These are phyloP conservation scores for Xylaria sp. DNA, from an alignment of 2,329 filamentous ascomycete genomes.

Conservation along the genomic window DNA sequence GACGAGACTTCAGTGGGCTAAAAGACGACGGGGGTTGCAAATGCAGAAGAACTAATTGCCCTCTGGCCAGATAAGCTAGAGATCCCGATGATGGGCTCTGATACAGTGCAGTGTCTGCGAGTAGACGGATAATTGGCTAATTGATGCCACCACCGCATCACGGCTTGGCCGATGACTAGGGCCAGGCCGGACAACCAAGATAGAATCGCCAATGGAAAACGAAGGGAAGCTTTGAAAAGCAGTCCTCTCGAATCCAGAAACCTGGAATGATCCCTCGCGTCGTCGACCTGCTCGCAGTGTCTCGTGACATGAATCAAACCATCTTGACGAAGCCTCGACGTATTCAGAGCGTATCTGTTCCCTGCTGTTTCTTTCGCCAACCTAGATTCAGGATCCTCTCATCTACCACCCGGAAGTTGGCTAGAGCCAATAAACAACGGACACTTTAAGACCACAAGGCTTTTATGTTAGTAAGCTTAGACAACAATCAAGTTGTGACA, in stretches of 20 bases:
- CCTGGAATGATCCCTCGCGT: constrained; percentile 4
- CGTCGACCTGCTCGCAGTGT: not conserved
- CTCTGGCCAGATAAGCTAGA: constrained; percentile 12
- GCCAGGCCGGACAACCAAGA: constrained; percentile 9
- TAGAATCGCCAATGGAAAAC: constrained; percentile 7
- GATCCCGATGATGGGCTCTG: not conserved
- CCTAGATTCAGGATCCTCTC: no score
- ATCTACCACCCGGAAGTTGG: not conserved
- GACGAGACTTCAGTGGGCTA: constrained; percentile 4
- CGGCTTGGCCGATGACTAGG: constrained; percentile 5
- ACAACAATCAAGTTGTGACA: not conserved
- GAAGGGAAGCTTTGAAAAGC: constrained; percentile 14
- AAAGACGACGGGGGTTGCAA: not conserved
- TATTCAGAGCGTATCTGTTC: no score
- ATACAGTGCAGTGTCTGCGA: constrained; percentile 3
- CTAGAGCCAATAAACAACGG: not conserved
- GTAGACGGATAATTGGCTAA: constrained; percentile 4
- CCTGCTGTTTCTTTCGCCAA: no score
- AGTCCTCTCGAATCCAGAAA: constrained; percentile 12
- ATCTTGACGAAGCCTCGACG: no score
- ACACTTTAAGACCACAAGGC: not conserved
- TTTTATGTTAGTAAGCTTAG: not conserved
- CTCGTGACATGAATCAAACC: not conserved
- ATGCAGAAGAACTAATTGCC: constrained; percentile 7
- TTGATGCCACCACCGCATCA: constrained; percentile 2